phyloP scores from a whole-genome alignment of 495 filamentous ascomycete species.

The Chaetomidium leptoderma region DNA sequence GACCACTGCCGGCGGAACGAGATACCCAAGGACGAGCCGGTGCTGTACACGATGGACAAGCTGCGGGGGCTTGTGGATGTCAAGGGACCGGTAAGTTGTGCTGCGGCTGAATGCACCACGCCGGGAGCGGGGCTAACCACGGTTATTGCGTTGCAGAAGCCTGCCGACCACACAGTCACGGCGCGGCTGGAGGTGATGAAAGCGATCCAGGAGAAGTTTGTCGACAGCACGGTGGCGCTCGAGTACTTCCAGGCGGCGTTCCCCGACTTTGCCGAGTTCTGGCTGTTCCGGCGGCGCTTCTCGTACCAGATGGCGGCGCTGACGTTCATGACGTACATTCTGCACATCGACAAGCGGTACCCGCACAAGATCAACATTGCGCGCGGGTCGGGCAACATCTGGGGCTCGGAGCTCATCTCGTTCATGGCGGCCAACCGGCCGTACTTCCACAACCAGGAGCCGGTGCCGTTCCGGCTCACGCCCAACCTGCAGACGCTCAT shows the following conservation, averaged over 20 bases:
- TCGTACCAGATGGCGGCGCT: slow-evolving; percentile 93
- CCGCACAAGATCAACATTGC: slow-evolving; percentile 93
- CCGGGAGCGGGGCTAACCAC: slow-evolving; percentile 23
- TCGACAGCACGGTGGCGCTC: slow-evolving; percentile 71
- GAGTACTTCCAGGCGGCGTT: slow-evolving; percentile 89
- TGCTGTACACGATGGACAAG: slow-evolving; percentile 92
- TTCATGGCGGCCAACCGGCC: slow-evolving; percentile 74
- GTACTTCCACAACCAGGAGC: slow-evolving; percentile 88
- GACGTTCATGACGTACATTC: slow-evolving; percentile 97
- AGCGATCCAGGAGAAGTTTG: slow-evolving; percentile 87
- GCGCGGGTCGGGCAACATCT: slow-evolving; percentile 83
- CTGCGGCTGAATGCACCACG: too few relatives aligned
- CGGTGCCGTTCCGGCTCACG: slow-evolving; percentile 93
- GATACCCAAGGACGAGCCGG: slow-evolving; percentile 89
- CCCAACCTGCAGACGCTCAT: slow-evolving; percentile 93
- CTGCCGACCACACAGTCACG: slow-evolving; percentile 61
- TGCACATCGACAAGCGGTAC: slow-evolving; percentile 91
- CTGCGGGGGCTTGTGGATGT: slow-evolving; percentile 69
- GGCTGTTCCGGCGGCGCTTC: slow-evolving; percentile 95
- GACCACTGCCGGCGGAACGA: slow-evolving; percentile 85
- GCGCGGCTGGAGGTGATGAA: slow-evolving; percentile 78
- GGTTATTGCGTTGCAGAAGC: slow-evolving; percentile 48
- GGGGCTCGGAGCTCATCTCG: slow-evolving; percentile 90
- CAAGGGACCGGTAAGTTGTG: slow-evolving; percentile 58
- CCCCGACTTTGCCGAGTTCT: slow-evolving; percentile 89